Percentiles rank a stretch among this genome's conserved stretches.
These are phyloP conservation scores for Helicocarpus griseus DNA, from an alignment of 2,329 filamentous ascomycete genomes.

Conservation along the genomic window DNA sequence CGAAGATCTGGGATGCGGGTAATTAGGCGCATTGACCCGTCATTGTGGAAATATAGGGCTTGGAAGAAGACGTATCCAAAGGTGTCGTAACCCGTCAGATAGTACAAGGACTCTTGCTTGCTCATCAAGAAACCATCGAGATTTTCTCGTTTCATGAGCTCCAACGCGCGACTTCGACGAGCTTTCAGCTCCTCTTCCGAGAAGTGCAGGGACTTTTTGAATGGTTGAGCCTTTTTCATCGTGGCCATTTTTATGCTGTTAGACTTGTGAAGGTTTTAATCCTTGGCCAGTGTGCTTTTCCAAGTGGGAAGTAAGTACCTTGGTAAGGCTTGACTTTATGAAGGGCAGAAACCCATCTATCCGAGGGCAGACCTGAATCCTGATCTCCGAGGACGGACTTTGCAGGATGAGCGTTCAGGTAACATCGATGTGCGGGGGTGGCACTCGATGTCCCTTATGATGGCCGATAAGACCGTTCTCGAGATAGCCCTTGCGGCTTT, in stretches of 20 bases:
- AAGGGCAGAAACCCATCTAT: no score
- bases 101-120: constrained; percentile 25
- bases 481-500: no score
- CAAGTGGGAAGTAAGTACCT: no score
- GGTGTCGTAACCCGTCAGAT: constrained; percentile 26
- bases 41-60: constrained; percentile 28
- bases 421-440: neutral
- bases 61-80: constrained; percentile 31
- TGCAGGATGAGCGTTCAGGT: neutral
- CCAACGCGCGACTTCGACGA: constrained; percentile 16
- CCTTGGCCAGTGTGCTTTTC: neutral
- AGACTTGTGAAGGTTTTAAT: no score
- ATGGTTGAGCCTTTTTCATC: constrained; percentile 16
- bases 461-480: no score
- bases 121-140: constrained; percentile 27
- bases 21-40: constrained; percentile 24
- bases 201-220: constrained; percentile 23
- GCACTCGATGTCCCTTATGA: no score
- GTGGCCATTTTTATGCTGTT: constrained; percentile 5
- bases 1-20: constrained; percentile 23
- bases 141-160: constrained; percentile 23
- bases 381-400: no score
- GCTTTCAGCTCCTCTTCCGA: constrained; percentile 18
- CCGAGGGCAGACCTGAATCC: no score
- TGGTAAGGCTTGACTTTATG: no score